Percentiles rank a stretch among this genome's conserved stretches.
Evolutionary conservation across 2,329 filamentous ascomycete species (phyloP).

Genomic region (Alternaria triticimaculans): DNA sequence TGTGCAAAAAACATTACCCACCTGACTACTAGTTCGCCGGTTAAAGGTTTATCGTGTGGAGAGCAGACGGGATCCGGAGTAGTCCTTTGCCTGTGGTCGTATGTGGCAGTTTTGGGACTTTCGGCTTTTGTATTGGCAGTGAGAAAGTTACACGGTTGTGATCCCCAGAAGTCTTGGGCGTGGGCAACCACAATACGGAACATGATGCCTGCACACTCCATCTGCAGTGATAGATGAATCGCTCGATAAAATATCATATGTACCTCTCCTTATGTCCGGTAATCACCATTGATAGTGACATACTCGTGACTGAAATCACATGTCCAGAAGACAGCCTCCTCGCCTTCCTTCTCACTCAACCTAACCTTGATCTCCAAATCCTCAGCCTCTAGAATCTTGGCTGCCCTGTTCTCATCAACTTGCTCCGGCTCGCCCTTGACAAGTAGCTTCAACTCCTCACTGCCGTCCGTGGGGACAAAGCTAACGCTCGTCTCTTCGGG

Average conservation of each 20-base stretch:
- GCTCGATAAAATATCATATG: not conserved
- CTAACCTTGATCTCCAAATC: conserved; percentile 78
- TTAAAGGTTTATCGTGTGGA: conserved; percentile 14
- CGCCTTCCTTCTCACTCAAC: conserved; percentile 66
- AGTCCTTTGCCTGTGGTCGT: conserved; percentile 15
- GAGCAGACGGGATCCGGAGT: conserved; percentile 15
- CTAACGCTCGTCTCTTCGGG: conserved; percentile 78
- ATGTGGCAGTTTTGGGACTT: conserved; percentile 1
- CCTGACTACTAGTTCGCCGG: conserved; percentile 8
- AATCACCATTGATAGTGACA: conserved; percentile 73
- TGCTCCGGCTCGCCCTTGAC: conserved; percentile 80
- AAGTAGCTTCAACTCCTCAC: conserved; percentile 75
- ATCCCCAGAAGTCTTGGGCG: not conserved
- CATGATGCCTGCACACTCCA: not conserved
- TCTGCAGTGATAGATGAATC: not conserved
- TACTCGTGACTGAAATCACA: conserved; percentile 89
- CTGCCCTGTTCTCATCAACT: conserved; percentile 78
- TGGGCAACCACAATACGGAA: not conserved
- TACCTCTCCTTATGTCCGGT: conserved; percentile 58
- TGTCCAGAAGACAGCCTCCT: conserved; percentile 77
- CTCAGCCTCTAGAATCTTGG: conserved; percentile 77
- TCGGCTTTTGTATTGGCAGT: not conserved
- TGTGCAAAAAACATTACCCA: conserved; percentile 10
- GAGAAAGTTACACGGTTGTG: not conserved
- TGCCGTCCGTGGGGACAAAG: conserved; percentile 80